These are phyloP conservation scores for Starmerella powellii DNA, from an alignment of 805 yeast species.

Conservation along the genomic window DNA sequence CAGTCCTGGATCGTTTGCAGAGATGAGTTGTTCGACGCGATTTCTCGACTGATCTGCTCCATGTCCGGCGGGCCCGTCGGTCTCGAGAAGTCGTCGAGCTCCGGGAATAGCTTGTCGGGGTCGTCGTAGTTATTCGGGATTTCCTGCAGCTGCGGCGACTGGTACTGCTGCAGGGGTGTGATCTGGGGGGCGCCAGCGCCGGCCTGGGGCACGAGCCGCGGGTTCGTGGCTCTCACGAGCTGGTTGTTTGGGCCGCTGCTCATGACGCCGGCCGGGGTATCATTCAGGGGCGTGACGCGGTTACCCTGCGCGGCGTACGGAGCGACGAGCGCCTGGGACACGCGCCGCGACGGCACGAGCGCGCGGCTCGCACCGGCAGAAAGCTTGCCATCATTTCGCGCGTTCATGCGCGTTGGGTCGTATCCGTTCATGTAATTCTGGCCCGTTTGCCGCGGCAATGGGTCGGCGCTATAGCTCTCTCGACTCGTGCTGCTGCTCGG, in stretches of 20 bases:
- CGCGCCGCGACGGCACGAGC: slow-evolving; percentile 8
- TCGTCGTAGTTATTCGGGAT: slow-evolving; percentile 7
- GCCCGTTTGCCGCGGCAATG: too few species aligned
- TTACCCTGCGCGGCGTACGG: background rate
- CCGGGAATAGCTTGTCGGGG: slow-evolving; percentile 20
- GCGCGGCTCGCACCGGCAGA: background rate
- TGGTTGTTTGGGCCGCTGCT: slow-evolving; percentile 1
- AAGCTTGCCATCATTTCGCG: background rate
- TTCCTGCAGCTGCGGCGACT: slow-evolving; percentile 2
- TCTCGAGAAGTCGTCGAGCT: slow-evolving; percentile 10
- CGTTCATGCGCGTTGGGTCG: background rate
- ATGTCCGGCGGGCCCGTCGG: slow-evolving; percentile 10
- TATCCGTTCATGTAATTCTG: background rate
- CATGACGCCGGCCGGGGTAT: too few species aligned
- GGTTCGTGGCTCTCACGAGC: slow-evolving; percentile 2
- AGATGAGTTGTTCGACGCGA: slow-evolving; percentile 12
- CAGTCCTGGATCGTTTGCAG: slow-evolving; percentile 19
- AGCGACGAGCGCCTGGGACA: slow-evolving; percentile 5
- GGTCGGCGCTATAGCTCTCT: too few species aligned
- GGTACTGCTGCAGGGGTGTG: slow-evolving; percentile 7
- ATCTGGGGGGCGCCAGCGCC: too few species aligned
- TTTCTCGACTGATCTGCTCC: slow-evolving; percentile 15
- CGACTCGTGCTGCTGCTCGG: slow-evolving; percentile 3
- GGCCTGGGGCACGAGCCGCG: background rate
- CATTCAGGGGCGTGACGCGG: background rate